Base-by-base conservation (phyloP, 331 rosid species). In the Malus hybrid region DNA sequence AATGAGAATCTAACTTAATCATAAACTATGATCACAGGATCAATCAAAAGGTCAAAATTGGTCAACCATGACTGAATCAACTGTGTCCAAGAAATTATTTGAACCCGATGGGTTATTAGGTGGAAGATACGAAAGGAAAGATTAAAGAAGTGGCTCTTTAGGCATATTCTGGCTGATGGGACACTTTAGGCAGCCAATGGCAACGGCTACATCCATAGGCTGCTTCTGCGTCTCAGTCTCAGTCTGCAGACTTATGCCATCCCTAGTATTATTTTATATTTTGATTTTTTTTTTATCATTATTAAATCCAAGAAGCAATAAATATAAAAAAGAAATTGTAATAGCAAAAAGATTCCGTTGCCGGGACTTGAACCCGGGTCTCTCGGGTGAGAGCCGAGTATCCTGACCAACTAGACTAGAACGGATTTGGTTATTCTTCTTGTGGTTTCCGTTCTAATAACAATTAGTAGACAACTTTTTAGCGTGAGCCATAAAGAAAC, bases 131-230 rank as follows among this genome's bases (percentile, higher is more conserved):
- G n/a, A 52, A 52, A 16, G 0, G 10, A 16, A 50, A 16, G 57
- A 4, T 2, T 2, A 15, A 59, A 6, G 11, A 29, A 16, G 6
- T 14, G 20, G 39, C 2, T 18, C 54, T 44, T 36, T 18, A 65
- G 70, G 44, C 44, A 42, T 32, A 1, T 71, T 76, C 50, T 64
- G 78, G 16, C 46, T 22, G 77, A 79, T 75, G 75, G 83, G 83
- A 79, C 86, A 54, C 62, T 76, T 74, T 65, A 27, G 77, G 54
- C 78, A 65, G 68, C 7, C 54, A 16, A 10, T 39, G 22, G 54
- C 36, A 67, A 65, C 74, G 80, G 81, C 84, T 24, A 46, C 56
- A 24, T 6, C 15, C 29, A 50, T 28, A 50, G 18, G 19, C 66
- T 16, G 11, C 33, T 14, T 14, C 15, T 20, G 67, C 36, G 56